Conservation (phyloP, 2,329 filamentous ascomycete genomes). For the Akanthomyces dipterigenus region DNA sequence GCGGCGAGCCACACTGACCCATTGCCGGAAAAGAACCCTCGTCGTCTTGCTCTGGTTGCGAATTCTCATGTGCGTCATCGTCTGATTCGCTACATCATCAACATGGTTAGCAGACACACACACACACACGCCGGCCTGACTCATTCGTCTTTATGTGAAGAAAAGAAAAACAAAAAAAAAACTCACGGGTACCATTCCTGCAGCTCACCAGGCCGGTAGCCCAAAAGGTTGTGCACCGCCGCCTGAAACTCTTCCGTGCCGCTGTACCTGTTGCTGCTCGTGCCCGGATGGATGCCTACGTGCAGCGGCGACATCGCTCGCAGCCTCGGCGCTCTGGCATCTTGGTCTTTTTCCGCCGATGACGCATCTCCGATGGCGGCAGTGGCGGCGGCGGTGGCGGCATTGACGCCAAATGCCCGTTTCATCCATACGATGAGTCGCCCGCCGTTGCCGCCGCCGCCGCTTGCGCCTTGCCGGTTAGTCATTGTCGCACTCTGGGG, state of each 20-base stretch:
- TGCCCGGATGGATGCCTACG: background rate
- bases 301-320: background rate
- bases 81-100: background rate
- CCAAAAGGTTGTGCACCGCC: constrained; percentile 8
- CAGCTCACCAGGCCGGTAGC: background rate
- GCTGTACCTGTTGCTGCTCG: background rate
- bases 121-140: background rate
- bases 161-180: too few relatives aligned
- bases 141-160: too few relatives aligned
- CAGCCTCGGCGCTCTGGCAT: background rate
- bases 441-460: background rate
- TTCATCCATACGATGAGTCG: background rate
- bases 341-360: background rate
- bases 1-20: background rate
- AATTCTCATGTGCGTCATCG: background rate
- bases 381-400: background rate
- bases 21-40: background rate
- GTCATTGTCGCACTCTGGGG: background rate
- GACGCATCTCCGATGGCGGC: background rate
- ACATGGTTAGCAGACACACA: constrained; percentile 2
- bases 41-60: background rate
- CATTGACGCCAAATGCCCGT: background rate
- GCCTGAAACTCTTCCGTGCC: constrained; percentile 9
- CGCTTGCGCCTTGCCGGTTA: background rate
- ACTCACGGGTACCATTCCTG: constrained; percentile 24